Conservation (phyloP, 2,329 filamentous ascomycete species). For the Magnaporthiopsis poae region DNA sequence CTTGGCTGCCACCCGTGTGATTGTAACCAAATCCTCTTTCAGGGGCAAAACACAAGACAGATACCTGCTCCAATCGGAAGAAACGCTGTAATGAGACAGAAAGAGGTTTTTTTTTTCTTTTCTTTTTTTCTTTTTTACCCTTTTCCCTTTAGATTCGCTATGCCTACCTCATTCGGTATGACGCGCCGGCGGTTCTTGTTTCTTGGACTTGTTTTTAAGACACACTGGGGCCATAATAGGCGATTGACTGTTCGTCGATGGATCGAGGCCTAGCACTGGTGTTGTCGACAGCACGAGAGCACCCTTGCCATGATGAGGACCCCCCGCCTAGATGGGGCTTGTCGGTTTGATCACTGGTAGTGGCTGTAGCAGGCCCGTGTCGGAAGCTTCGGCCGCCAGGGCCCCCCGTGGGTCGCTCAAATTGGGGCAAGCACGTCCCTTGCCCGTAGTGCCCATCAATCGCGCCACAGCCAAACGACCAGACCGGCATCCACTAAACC, state of each 20-base stretch:
- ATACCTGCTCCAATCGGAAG: background rate
- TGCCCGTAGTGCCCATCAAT: background rate
- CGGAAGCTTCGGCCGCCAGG: conserved; percentile 1
- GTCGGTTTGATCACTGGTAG: conserved; percentile 3
- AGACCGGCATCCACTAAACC: background rate
- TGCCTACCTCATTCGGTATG: background rate
- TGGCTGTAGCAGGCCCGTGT: background rate
- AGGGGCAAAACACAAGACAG: background rate
- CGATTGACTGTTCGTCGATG: background rate
- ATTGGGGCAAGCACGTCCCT: background rate
- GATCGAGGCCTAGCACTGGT: background rate
- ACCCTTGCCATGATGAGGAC: background rate
- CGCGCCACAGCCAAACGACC: background rate
- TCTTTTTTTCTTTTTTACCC: too few species aligned
- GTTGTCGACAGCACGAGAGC: too few species aligned
- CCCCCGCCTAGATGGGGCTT: background rate
- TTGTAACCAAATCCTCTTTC: too few species aligned
- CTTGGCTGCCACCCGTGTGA: too few species aligned
- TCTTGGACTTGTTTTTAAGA: background rate
- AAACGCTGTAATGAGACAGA: background rate
- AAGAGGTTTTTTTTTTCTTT: background rate
- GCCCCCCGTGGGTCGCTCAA: background rate
- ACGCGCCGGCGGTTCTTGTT: background rate
- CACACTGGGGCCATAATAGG: background rate
- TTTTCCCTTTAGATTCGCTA: background rate